These are phyloP conservation scores for Fusarium musae DNA, from an alignment of 2,329 filamentous ascomycete species.

Conservation along the genomic window DNA sequence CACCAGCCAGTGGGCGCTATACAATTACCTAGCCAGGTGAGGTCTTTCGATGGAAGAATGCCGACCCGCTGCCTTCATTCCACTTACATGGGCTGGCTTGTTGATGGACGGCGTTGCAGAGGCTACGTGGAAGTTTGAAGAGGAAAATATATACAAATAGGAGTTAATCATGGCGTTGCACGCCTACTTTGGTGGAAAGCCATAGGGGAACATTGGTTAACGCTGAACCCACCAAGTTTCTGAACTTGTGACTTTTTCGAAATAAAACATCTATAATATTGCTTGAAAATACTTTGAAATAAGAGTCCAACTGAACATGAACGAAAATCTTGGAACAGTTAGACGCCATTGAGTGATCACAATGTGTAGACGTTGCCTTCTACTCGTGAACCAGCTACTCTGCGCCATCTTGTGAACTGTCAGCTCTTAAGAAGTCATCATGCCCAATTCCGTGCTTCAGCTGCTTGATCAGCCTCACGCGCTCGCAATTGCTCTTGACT, in stretches of 20 bases:
- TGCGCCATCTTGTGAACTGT: neutral
- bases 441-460: constrained; percentile 51
- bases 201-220: constrained; percentile 7
- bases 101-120: constrained; percentile 5
- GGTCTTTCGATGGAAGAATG: neutral
- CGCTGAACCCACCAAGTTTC: neutral
- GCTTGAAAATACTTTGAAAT: neutral
- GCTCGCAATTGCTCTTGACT: constrained; percentile 73
- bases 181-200: neutral
- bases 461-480: constrained; percentile 73
- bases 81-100: neutral
- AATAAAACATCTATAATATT: neutral
- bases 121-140: neutral
- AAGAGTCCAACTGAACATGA: neutral
- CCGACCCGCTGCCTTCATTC: neutral
- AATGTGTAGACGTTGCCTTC: neutral
- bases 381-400: neutral
- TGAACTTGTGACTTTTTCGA: neutral
- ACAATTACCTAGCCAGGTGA: constrained; percentile 74
- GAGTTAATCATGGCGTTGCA: constrained; percentile 30
- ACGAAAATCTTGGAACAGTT: constrained; percentile 9
- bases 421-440: constrained; percentile 26
- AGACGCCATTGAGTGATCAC: neutral
- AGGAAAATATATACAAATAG: constrained; percentile 18
- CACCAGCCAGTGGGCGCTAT: constrained; percentile 84